Evolutionary conservation across 2,329 filamentous ascomycete genomes (phyloP).

Genomic region (Ophiostoma angusticollis): DNA sequence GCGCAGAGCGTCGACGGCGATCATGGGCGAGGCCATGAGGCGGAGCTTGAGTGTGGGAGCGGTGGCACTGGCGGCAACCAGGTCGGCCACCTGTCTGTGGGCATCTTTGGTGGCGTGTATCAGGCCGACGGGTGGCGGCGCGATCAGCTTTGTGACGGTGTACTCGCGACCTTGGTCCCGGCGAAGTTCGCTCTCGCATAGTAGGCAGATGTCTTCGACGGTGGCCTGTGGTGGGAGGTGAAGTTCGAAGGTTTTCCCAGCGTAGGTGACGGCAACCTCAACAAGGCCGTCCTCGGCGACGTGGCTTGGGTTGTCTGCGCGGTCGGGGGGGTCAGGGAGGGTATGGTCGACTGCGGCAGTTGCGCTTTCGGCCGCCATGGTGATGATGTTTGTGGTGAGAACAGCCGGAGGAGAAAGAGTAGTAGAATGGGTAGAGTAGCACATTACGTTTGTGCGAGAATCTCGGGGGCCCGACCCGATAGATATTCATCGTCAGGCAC

Average conservation of each 20-base stretch:
- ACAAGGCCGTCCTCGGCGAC: constrained; percentile 1
- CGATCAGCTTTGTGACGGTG: constrained; percentile 17
- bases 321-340: background rate
- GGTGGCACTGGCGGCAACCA: constrained; percentile 10
- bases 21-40: constrained; percentile 19
- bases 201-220: constrained; percentile 16
- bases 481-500: too few species aligned
- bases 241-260: constrained; percentile 13
- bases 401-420: too few species aligned
- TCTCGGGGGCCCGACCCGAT: too few species aligned
- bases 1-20: constrained; percentile 17
- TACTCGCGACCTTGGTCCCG: constrained; percentile 10
- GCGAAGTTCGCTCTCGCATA: constrained; percentile 13
- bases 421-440: too few species aligned
- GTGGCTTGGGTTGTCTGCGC: too few species aligned
- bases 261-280: constrained; percentile 13
- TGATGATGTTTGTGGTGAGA: too few species aligned
- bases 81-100: constrained; percentile 14
- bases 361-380: too few species aligned
- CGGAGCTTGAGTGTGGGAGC: constrained; percentile 16
- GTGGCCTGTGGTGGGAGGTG: constrained; percentile 11
- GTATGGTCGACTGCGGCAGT: background rate
- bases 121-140: constrained; percentile 16
- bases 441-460: too few species aligned
- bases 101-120: constrained; percentile 18